A percentile compares a stretch with the other conserved stretches of the same genome.
Conservation (phyloP, 1,284 basidiomycete species). For the Moesziomyces globuligerus region DNA sequence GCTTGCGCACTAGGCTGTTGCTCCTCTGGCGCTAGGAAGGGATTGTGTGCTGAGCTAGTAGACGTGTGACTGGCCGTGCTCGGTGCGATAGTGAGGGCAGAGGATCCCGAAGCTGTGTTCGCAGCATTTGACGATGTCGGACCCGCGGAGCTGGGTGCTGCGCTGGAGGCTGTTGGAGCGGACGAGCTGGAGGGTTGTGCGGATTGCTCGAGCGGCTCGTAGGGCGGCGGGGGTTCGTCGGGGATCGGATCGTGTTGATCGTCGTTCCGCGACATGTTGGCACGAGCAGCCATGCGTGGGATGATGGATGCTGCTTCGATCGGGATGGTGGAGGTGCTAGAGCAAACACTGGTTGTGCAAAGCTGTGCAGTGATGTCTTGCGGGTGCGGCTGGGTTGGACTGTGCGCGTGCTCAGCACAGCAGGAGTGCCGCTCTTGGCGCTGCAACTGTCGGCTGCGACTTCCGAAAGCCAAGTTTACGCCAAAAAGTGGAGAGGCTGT, state of each 20-base stretch:
- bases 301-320: neutral
- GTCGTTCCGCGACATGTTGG: conserved; percentile 23
- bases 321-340: neutral
- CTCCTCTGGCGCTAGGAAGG: conserved; percentile 26
- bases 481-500: neutral
- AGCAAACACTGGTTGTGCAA: too few species aligned
- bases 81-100: too few species aligned
- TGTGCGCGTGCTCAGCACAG: neutral
- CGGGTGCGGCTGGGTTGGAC: too few species aligned
- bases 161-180: neutral
- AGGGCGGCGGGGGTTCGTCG: conserved; percentile 46
- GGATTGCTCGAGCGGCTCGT: conserved; percentile 16
- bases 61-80: neutral
- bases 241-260: conserved; percentile 21
- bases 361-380: too few species aligned
- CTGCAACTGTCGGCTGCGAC: neutral
- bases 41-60: conserved; percentile 13
- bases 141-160: neutral
- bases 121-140: neutral
- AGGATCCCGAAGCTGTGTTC: too few species aligned
- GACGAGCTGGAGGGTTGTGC: neutral
- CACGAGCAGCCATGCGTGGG: neutral
- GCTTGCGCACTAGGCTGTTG: neutral
- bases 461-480: neutral
- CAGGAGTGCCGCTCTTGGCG: neutral